These are phyloP conservation scores for Rhizodiscina lignyota DNA, from an alignment of 495 filamentous ascomycete species.

Conservation along the genomic window DNA sequence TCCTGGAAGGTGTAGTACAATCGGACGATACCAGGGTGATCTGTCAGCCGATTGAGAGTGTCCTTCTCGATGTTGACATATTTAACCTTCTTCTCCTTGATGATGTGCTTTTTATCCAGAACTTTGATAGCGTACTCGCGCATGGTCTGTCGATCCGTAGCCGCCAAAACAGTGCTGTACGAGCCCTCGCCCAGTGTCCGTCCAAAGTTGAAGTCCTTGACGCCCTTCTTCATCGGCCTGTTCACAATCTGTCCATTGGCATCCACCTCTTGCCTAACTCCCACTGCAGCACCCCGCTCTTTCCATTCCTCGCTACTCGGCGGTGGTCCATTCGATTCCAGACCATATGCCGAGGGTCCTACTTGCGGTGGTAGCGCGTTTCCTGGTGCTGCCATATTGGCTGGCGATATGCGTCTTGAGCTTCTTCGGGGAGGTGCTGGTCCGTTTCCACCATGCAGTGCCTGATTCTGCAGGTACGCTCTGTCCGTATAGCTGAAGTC, in stretches of 20 bases:
- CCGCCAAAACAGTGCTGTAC: constrained; percentile 91
- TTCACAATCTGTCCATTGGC: constrained; percentile 66
- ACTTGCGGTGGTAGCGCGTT: too few species aligned
- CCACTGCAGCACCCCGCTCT: constrained; percentile 75
- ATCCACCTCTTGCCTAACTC: constrained; percentile 63
- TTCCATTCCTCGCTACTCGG: constrained; percentile 87
- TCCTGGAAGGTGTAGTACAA: constrained; percentile 99
- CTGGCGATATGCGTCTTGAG: constrained; percentile 46
- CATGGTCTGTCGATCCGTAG: constrained; percentile 85
- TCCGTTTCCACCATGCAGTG: constrained; percentile 33
- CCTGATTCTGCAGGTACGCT: constrained; percentile 42
- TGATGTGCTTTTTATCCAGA: constrained; percentile 95
- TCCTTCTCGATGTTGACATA: constrained; percentile 99
- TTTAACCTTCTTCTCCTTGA: constrained; percentile 99
- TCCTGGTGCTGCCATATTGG: too few species aligned
- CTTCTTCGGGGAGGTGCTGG: constrained; percentile 42
- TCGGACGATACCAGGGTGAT: constrained; percentile 92
- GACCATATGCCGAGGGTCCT: constrained; percentile 34
- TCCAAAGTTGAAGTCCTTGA: constrained; percentile 92
- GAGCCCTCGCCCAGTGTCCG: constrained; percentile 88
- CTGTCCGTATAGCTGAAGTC: constrained; percentile 57
- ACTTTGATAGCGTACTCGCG: constrained; percentile 99
- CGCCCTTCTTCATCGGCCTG: constrained; percentile 85
- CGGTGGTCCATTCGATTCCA: constrained; percentile 47
- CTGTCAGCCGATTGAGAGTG: constrained; percentile 86